phyloP scores from a whole-genome alignment of 1,139 yeast genomes.

The Pichia sp. region DNA sequence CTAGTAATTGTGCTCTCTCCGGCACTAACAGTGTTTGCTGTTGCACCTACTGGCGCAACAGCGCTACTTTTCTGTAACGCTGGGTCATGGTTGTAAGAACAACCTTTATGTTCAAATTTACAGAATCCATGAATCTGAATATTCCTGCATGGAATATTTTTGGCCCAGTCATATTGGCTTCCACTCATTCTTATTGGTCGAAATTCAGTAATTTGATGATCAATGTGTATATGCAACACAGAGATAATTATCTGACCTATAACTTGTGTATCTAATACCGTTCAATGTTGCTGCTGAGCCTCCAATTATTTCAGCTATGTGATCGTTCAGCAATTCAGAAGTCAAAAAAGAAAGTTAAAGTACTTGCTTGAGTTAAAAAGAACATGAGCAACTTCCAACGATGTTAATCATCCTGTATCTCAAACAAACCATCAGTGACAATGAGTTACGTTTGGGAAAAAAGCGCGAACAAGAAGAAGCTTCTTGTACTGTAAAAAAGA shows the following conservation, averaged over 20 bases:
- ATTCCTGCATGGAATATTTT: conserved; percentile 80
- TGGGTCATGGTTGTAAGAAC: conserved; percentile 70
- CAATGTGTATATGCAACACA: not conserved
- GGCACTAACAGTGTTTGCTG: conserved; percentile 15
- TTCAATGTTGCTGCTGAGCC: not conserved
- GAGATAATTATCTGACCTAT: not conserved
- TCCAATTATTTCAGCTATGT: not conserved
- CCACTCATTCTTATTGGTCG: conserved; percentile 7
- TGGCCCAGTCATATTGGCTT: conserved; percentile 48
- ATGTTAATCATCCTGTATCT: not conserved
- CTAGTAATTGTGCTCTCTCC: conserved; percentile 18
- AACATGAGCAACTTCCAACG: not conserved
- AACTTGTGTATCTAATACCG: not conserved
- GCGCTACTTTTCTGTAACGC: conserved; percentile 24
- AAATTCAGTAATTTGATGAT: not conserved
- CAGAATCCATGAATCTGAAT: conserved; percentile 85
- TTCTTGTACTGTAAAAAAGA: conserved; percentile 19
- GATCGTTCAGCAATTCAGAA: not conserved
- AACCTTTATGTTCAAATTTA: conserved; percentile 84
- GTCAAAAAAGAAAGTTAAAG: not conserved
- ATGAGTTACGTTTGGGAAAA: not conserved
- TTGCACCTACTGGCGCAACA: conserved; percentile 8
- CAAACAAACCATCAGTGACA: not conserved
- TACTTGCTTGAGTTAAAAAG: not conserved
- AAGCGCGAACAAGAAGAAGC: conserved; percentile 50